Conservation (phyloP, 1,139 yeast genomes). For the Saccharomycopsis phalli region DNA sequence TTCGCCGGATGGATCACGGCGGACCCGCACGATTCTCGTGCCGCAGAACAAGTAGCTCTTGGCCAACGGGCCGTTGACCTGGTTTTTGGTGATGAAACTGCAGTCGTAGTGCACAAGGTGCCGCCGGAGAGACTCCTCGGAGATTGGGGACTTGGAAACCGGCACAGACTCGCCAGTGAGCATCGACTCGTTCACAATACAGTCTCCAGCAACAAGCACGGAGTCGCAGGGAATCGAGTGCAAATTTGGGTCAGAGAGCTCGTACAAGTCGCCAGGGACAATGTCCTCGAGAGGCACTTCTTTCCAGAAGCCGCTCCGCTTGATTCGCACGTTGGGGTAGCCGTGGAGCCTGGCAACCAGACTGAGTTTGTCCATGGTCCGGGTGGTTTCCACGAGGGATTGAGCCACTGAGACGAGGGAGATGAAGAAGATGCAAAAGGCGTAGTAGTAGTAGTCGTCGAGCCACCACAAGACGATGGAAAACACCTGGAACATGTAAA, state of each 20-base stretch:
- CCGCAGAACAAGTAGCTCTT: constrained; percentile 79
- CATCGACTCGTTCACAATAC: constrained; percentile 92
- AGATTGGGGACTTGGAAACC: constrained; percentile 68
- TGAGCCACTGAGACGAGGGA: constrained; percentile 73
- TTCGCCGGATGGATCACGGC: constrained; percentile 48
- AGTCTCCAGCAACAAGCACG: constrained; percentile 77
- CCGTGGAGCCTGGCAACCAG: constrained; percentile 42
- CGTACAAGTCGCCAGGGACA: constrained; percentile 94
- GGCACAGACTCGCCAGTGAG: constrained; percentile 98
- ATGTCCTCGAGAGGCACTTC: constrained; percentile 70
- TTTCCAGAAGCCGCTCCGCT: constrained; percentile 92
- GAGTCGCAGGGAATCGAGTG: constrained; percentile 80
- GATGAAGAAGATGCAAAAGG: constrained; percentile 81
- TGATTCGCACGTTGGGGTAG: constrained; percentile 62
- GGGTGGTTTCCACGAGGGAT: constrained; percentile 74
- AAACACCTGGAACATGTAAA: constrained; percentile 87
- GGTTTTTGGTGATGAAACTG: constrained; percentile 29
- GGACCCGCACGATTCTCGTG: constrained; percentile 76
- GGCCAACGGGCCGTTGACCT: constrained; percentile 58
- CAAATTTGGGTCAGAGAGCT: constrained; percentile 79
- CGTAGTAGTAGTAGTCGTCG: constrained; percentile 89
- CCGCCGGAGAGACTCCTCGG: constrained; percentile 47
- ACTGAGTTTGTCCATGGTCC: constrained; percentile 63
- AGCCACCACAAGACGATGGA: constrained; percentile 86
- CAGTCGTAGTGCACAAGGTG: constrained; percentile 43